Base-by-base conservation (phyloP, 257 asterid genomes). In the Apocynum venetum region DNA sequence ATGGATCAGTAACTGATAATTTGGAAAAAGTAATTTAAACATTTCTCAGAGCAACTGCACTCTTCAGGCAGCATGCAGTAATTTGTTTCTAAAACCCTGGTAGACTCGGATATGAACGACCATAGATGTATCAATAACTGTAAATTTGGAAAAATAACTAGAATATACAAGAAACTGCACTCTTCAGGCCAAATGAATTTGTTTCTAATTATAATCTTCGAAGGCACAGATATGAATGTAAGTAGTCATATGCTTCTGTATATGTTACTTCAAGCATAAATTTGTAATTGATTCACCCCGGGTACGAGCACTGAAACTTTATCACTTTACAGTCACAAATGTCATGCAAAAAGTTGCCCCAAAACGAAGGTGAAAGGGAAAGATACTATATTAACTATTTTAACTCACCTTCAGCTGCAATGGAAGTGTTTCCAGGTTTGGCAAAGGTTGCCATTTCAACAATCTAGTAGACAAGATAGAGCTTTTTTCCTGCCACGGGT, bases 371-470 rank as follows among this genome's bases (percentile, higher is more conserved):
- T 72, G 46, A 25, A 25, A 17, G 47, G 61, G 10, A 72, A 9
- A 36, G 31, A 53, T 53, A 4, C 0, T 19, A 10, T 17, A 6
- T 51, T 55, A 35, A 35, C 9, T 6, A 52, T 40, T 72, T 73
- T 8, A 4, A 31, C 51, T 40, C 48, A 73, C 77, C 77, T 53
- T 73, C 64, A 73, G 48, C 66, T 53, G 77, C 43, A 73, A 38
- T 1, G 43, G 77, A 17, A 53, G 51, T 73, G 52, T 40, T 73
- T 43, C 64, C 77, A 13, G 66, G 77, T 40, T 73, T 19, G 49
- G 67, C 61, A 72, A 72, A 72, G 48, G 77, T 51, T 35, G 77
- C 64, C 77, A 73, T 73, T 40, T 73, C 15, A 53, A 8, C 3
- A 12, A 35, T 72, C 46, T 72, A 49, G 63, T 10, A 19, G 46